These are phyloP conservation scores for Magnolia changhungtana DNA, from an alignment of 164 flowering plant species.

Conservation along the genomic window DNA sequence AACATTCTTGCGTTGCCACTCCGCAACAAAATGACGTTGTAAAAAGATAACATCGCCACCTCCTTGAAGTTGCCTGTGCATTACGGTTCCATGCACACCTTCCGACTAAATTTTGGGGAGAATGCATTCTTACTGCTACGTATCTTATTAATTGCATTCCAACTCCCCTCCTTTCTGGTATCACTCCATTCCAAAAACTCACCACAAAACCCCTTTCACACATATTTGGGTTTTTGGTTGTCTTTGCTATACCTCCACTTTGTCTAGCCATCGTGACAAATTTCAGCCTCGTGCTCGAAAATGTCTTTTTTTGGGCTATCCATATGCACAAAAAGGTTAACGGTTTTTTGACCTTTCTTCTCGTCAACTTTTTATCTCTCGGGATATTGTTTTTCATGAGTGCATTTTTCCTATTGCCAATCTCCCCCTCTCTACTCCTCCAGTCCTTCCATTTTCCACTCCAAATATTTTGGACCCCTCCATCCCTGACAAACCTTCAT, in stretches of 20 bases:
- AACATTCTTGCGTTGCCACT: background rate
- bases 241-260: background rate
- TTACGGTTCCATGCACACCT: background rate
- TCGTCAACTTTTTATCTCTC: background rate
- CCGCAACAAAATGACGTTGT: background rate
- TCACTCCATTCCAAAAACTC: background rate
- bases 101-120: constrained; percentile 5
- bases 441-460: background rate
- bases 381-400: background rate
- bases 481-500: background rate
- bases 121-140: background rate
- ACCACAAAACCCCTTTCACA: background rate
- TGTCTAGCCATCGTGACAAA: background rate
- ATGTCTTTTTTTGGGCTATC: background rate
- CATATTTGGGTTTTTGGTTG: background rate
- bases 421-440: background rate
- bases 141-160: background rate
- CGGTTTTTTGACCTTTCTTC: background rate
- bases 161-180: background rate
- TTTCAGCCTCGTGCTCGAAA: background rate
- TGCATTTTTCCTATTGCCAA: background rate
- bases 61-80: background rate
- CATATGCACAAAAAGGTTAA: background rate
- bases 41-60: background rate
- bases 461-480: background rate